A percentile compares a stretch with the other conserved stretches of the same genome.
Evolutionary conservation across 495 filamentous ascomycete species (phyloP).

Genomic region (Penicillium cosmopolitanum): DNA sequence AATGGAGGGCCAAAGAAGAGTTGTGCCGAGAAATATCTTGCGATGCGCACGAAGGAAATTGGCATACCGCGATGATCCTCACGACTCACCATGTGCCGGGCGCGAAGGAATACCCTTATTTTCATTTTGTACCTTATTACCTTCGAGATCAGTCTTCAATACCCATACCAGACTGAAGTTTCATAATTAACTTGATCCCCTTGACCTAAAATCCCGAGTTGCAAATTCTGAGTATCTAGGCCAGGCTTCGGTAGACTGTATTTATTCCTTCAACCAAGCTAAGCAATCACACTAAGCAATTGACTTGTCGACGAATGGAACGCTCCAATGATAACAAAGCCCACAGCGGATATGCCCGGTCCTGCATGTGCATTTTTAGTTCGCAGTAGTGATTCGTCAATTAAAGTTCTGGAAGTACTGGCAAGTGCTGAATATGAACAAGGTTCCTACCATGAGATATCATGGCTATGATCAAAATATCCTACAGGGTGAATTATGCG

Average conservation of each 20-base stretch:
- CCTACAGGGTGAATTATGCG: background rate
- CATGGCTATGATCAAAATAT: background rate
- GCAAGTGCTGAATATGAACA: too few species aligned
- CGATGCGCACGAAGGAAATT: background rate
- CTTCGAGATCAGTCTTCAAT: conserved; percentile 16
- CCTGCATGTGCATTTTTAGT: too few species aligned
- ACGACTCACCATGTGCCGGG: background rate
- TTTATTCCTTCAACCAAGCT: background rate
- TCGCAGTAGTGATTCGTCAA: too few species aligned
- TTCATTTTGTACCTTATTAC: background rate
- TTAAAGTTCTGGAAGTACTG: too few species aligned
- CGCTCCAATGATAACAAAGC: background rate
- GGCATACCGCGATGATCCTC: conserved; percentile 10
- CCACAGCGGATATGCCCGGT: background rate
- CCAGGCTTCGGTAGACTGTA: background rate
- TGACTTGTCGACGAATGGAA: too few species aligned
- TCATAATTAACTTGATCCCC: conserved; percentile 9
- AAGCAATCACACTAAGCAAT: background rate
- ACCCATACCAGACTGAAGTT: conserved; percentile 20
- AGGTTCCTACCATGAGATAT: too few species aligned
- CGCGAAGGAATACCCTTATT: background rate
- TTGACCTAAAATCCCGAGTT: background rate
- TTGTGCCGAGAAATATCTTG: background rate
- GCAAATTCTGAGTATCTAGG: background rate
- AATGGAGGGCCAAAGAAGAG: background rate